phyloP scores from a whole-genome alignment of 1,284 basidiomycete species.

The Mycena sp. region DNA sequence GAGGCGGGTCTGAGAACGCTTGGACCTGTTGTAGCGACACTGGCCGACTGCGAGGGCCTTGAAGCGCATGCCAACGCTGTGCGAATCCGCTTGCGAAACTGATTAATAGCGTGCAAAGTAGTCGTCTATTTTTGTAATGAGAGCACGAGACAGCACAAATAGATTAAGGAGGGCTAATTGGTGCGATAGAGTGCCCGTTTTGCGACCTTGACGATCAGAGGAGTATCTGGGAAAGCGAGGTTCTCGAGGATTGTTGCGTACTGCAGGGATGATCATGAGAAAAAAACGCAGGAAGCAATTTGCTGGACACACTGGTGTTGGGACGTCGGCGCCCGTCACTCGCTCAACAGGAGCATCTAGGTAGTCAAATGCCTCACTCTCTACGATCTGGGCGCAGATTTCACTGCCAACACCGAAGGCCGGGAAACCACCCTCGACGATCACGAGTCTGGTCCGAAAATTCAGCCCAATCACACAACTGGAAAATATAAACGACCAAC shows the following conservation, averaged over 20 bases:
- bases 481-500: constrained; percentile 45
- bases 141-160: constrained; percentile 12
- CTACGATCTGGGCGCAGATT: constrained; percentile 95
- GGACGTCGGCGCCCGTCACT: constrained; percentile 96
- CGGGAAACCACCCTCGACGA: constrained; percentile 99
- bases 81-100: constrained; percentile 67
- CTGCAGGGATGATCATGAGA: constrained; percentile 51
- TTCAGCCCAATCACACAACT: neutral
- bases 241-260: constrained; percentile 91
- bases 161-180: constrained; percentile 61
- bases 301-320: constrained; percentile 84
- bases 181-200: constrained; percentile 91
- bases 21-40: constrained; percentile 89
- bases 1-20: constrained; percentile 79
- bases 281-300: constrained; percentile 14
- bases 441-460: constrained; percentile 71
- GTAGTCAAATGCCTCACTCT: constrained; percentile 97
- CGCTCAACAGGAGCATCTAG: constrained; percentile 98
- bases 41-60: constrained; percentile 96
- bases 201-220: constrained; percentile 89
- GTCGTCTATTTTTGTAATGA: too few relatives aligned
- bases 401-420: constrained; percentile 98
- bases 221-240: constrained; percentile 92
- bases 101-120: constrained; percentile 16
- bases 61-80: constrained; percentile 95